Base-by-base conservation (phyloP, 495 filamentous ascomycete species). In the Chaetomidium leptoderma region DNA sequence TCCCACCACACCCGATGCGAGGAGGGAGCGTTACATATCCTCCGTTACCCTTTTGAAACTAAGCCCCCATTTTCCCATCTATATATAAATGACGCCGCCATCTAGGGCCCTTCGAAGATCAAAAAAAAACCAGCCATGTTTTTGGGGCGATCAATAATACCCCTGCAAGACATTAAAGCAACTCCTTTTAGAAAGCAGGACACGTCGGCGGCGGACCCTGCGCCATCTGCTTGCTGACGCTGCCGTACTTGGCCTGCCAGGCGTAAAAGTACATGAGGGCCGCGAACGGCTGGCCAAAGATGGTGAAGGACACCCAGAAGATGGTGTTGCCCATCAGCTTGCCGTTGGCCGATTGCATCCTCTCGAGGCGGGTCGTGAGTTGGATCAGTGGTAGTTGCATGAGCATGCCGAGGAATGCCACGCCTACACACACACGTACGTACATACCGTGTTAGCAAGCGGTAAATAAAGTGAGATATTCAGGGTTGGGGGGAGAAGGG, bases 221-320 rank as follows among this genome's bases (percentile, higher is more conserved):
- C 6, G 48, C 35, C 61, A 52, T 26, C 32, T 16, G 26, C 66
- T 66, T 72, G 37, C 73, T 72, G 10, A 80, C 77, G 63, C 84
- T 91, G 19, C 93, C 93, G 68, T 96, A 96, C 74, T 98, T 98
- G 19, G 90, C 91, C 71, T 97, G 92, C 93, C 93, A 98, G 14
- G 91, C 93, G 68, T 96, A 97, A 70, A 96, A 98, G 70, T 98
- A 98, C 60, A 93, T 68, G 33, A 97, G 69, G 2, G 89, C 91
- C 0, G 89, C 92, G 36, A 97, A 76, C 11, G 93, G 93, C 78
- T 98, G 93, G 0, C 93, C 93, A 0, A 97, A 84, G 16, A 98
- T 78, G 59, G 90, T 96, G 67, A 98, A 98, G 27, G 85, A 88
- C 35, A 93, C 78, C 93, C 93, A 98, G 72, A 98, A 98, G 53